Evolutionary conservation across 331 rosid genomes (phyloP).

Genomic region (Malus hybrid): DNA sequence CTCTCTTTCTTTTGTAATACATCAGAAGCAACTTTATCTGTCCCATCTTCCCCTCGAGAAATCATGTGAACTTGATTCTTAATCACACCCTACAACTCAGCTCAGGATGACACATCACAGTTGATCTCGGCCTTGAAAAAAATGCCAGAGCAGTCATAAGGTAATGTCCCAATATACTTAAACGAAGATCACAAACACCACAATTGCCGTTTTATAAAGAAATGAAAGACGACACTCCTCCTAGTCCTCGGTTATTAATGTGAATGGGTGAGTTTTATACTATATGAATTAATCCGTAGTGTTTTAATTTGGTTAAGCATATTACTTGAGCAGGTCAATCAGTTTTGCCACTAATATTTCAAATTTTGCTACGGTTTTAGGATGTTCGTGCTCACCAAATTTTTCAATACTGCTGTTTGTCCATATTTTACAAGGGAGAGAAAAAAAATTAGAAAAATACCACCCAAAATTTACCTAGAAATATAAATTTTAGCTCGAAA

Average conservation of each 20-base stretch:
- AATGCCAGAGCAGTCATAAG: neutral
- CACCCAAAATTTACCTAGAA: neutral
- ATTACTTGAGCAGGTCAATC: neutral
- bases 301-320: neutral
- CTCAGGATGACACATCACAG: constrained; percentile 20
- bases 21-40: constrained; percentile 40
- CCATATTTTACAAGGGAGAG: neutral
- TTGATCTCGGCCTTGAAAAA: constrained; percentile 17
- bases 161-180: neutral
- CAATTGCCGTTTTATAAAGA: neutral
- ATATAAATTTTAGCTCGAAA: neutral
- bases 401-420: neutral
- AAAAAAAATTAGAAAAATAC: neutral
- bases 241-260: neutral
- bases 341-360: neutral
- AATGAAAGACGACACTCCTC: neutral
- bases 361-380: neutral
- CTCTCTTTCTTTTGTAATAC: constrained; percentile 30
- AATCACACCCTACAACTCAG: constrained; percentile 19
- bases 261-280: neutral
- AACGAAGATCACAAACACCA: neutral
- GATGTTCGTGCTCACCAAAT: neutral
- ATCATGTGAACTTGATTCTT: constrained; percentile 54
- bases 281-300: neutral
- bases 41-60: constrained; percentile 46